A percentile compares a stretch with the other conserved stretches of the same genome.
Conservation (phyloP, 2,329 filamentous ascomycete species). For the Lachnellula suecica region DNA sequence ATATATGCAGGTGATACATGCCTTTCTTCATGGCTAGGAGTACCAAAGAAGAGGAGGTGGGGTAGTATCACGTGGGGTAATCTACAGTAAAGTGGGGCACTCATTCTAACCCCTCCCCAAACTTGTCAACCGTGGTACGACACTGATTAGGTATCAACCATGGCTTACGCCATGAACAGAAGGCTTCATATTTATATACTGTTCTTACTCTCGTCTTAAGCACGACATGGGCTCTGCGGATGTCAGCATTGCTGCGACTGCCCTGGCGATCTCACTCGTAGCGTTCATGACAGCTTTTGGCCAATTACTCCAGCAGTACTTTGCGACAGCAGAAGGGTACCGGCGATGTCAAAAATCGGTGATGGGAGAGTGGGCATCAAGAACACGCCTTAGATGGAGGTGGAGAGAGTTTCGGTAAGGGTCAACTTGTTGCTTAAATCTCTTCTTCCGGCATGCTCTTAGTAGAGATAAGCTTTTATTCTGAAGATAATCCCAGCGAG, state of each 20-base stretch:
- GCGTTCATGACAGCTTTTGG: constrained; percentile 28
- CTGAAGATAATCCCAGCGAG: no score
- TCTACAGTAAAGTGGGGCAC: no score
- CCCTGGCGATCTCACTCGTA: constrained; percentile 28
- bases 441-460: no score
- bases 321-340: constrained; percentile 33
- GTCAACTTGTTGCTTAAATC: no score
- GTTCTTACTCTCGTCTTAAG: neutral
- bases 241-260: constrained; percentile 18
- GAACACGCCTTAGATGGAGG: constrained; percentile 17
- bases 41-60: no score
- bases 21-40: no score
- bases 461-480: no score
- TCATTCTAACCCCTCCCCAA: no score
- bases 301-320: constrained; percentile 29
- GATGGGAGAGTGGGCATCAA: constrained; percentile 28
- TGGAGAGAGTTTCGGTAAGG: constrained; percentile 31
- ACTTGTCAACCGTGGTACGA: no score
- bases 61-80: no score
- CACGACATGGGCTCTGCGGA: neutral
- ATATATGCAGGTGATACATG: neutral
- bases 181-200: neutral
- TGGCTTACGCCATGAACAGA: no score
- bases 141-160: no score
- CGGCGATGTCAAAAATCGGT: constrained; percentile 29